Percentiles rank a stretch among this genome's conserved stretches.
Evolutionary conservation across 2,329 filamentous ascomycete genomes (phyloP).

Genomic region (Clarireedia paspali): DNA sequence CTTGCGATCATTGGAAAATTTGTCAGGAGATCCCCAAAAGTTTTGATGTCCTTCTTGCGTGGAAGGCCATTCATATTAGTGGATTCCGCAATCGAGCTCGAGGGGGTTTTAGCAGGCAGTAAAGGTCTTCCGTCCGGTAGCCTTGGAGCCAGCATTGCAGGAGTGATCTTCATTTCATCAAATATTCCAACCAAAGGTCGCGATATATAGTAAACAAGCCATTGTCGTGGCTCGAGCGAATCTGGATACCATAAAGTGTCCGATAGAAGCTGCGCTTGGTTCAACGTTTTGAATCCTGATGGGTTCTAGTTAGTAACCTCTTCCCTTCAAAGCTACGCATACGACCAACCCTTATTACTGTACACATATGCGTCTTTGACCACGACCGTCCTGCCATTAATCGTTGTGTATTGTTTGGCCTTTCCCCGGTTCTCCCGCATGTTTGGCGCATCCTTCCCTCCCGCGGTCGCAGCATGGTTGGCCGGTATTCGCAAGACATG

Average conservation of each 20-base stretch:
- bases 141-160: constrained; percentile 51
- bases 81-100: constrained; percentile 14
- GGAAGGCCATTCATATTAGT: constrained; percentile 35
- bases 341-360: constrained; percentile 78
- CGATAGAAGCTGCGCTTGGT: constrained; percentile 77
- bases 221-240: constrained; percentile 81
- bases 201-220: constrained; percentile 95
- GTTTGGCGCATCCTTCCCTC: constrained; percentile 53
- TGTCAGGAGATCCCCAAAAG: constrained; percentile 81
- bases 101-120: constrained; percentile 14
- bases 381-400: constrained; percentile 88
- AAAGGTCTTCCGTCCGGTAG: constrained; percentile 27
- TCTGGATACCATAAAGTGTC: constrained; percentile 87
- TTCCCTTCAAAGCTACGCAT: neutral
- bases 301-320: neutral
- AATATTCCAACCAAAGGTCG: constrained; percentile 76
- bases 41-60: constrained; percentile 84
- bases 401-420: constrained; percentile 86
- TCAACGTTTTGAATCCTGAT: constrained; percentile 80
- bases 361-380: constrained; percentile 91
- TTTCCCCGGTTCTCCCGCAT: constrained; percentile 84
- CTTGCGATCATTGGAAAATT: constrained; percentile 92
- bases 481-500: constrained; percentile 84
- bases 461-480: constrained; percentile 39
- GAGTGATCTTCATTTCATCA: constrained; percentile 65